Evolutionary conservation across 257 asterid species (phyloP), one percentile per base, ranked within the genome.

Genomic region (Forsythia suspensa): DNA sequence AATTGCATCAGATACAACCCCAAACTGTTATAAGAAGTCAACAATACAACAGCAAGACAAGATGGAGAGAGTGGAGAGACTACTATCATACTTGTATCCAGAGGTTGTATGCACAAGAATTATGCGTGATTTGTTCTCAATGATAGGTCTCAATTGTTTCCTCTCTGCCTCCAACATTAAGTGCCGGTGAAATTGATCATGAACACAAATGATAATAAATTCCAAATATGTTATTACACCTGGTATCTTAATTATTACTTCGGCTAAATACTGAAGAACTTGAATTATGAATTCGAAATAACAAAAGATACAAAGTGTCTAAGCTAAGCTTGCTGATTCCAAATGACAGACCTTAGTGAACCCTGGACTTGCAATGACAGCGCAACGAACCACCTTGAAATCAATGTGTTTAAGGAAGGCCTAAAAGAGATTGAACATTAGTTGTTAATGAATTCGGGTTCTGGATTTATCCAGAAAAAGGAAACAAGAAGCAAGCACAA

Each of bases 291-390:
- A 13, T 8, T n/a, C n/a, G 43, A 46, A 70, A 29, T n/a, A 71
- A 51, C 11, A 37, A 42, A 66, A 13, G 37, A 8, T 15, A 37
- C 59, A 52, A 76, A 71, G 37, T 57, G 74, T 70, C 55, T 18
- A 71, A 41, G 52, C 75, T 68, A 69, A 74, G 59, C 74, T 57
- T 8, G 43, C 52, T 34, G 48, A 69, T 68, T 65, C 46, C 71
- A 86, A 61, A 84, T 71, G 18, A 66, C 72, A 41, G 36, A 95
- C 99, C 99, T 92, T 95, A 66, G 98, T 95, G 84, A 95, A 95
- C 79, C 99, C 99, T n/a, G 99, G 98, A 87, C 99, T 92, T 82
- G 99, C 99, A 84, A 95, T 90, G 80, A 95, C 96, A 71, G 94
- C 99, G 82, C 99, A 95, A 13, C 99, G 95, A 78, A 95, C 97